Base-by-base conservation (phyloP, 495 filamentous ascomycete genomes). In the Podospora tetraspora region DNA sequence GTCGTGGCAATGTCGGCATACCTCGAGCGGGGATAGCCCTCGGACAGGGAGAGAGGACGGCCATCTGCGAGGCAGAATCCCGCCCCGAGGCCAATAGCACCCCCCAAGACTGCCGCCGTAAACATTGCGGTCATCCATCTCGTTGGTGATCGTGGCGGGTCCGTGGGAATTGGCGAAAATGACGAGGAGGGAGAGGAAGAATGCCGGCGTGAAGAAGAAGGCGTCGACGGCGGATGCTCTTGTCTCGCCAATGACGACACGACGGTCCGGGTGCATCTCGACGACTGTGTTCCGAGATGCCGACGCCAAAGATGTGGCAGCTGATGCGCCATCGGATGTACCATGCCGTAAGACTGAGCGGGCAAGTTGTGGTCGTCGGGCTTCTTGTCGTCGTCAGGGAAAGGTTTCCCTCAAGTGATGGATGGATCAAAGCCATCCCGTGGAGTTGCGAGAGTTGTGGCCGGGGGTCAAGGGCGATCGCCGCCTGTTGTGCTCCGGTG, bases 21-120 rank as follows among this genome's bases (percentile, higher is more conserved):
- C 13, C n/a, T 21, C 29, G 70, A 62, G 22, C 70, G 58, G 73
- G 73, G 66, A 16, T 76, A 73, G 21, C 29, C 11, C 11, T 58
- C 59, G 62, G 13, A 16, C 43, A 12, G 25, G 61, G 16, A 24
- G 27, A 11, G 1, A 59, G 10, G n/a, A 21, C 29, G 34, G 24
- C n/a, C 24, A 23, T n/a, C 21, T 12, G 57, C 52, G 63, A 66
- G 19, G 11, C 16, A 22, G 24, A 69, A 29, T 7, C 68, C 68
- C 23, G 68, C 63, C 7, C 32, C 59, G 37, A 69, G 57, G 12
- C 63, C 37, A 37, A 66, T 12, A 4, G 66, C 32, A 32, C 58
- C 43, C 21, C 34, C 34, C 13, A 43, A 16, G 34, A 13, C 11
- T 37, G 34, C 34, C 34, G 34, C 34, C 34, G 34, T 43, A 4